Conservation (phyloP, 2,329 filamentous ascomycete genomes). For the Alternaria sp. region DNA sequence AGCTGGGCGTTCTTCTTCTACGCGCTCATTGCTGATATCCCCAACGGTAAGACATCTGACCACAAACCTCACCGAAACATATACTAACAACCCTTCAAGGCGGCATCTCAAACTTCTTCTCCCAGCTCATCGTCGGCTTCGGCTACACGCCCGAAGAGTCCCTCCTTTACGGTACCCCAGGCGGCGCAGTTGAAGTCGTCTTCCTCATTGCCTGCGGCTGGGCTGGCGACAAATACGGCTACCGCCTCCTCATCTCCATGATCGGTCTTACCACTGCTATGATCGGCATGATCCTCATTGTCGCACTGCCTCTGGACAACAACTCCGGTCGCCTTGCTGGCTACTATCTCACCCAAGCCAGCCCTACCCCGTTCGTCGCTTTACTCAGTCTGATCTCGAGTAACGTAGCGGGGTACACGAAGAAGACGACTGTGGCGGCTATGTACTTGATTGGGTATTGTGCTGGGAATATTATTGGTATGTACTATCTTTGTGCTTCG, state of each 20-base stretch:
- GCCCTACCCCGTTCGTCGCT: slow-evolving; percentile 67
- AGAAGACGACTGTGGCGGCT: slow-evolving; percentile 65
- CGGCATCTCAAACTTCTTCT: slow-evolving; percentile 67
- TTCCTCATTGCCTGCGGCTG: slow-evolving; percentile 62
- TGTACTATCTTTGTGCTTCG: background rate
- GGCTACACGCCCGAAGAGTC: slow-evolving; percentile 69
- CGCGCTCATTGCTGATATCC: slow-evolving; percentile 63
- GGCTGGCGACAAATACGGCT: slow-evolving; percentile 62
- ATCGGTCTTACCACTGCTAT: slow-evolving; percentile 60
- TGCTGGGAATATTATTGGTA: slow-evolving; percentile 49
- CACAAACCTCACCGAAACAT: background rate
- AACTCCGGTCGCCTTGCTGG: slow-evolving; percentile 66
- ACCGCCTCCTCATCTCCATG: slow-evolving; percentile 64
- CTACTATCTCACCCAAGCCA: slow-evolving; percentile 69
- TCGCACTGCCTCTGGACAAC: slow-evolving; percentile 65
- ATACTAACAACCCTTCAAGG: slow-evolving; percentile 26
- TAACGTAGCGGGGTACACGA: slow-evolving; percentile 66
- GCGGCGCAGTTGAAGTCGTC: slow-evolving; percentile 69
- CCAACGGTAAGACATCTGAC: slow-evolving; percentile 61
- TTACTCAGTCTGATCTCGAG: slow-evolving; percentile 67
- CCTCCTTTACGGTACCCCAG: slow-evolving; percentile 69
- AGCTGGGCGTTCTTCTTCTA: slow-evolving; percentile 67
- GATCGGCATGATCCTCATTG: slow-evolving; percentile 69
- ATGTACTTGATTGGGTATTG: slow-evolving; percentile 55
- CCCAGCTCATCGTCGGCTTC: slow-evolving; percentile 66